phyloP scores from a whole-genome alignment of 2,329 filamentous ascomycete species.

The Stagonosporopsis chrysanthemi region DNA sequence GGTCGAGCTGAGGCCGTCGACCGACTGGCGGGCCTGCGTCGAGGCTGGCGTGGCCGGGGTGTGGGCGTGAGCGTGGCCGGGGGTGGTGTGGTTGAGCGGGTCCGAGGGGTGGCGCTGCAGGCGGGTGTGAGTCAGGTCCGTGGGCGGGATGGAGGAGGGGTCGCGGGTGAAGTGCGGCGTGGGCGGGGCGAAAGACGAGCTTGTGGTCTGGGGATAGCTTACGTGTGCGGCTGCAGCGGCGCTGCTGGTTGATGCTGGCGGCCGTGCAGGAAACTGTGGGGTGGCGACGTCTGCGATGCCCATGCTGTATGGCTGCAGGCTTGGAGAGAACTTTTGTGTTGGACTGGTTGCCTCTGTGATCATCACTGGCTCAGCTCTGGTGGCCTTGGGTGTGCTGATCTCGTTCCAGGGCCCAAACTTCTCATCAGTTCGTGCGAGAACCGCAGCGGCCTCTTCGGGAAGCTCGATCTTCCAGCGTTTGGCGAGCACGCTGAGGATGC shows the following conservation, averaged over 20 bases:
- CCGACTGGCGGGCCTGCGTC: slow-evolving; percentile 34
- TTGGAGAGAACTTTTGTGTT: slow-evolving; percentile 32
- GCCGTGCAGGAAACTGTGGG: slow-evolving; percentile 18
- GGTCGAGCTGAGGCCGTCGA: slow-evolving; percentile 36
- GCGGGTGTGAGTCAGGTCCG: slow-evolving; percentile 41
- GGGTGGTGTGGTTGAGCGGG: slow-evolving; percentile 29
- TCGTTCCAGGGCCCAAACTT: slow-evolving; percentile 73
- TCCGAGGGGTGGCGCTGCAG: slow-evolving; percentile 36
- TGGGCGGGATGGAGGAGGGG: slow-evolving; percentile 42
- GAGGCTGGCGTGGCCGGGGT: slow-evolving; percentile 31
- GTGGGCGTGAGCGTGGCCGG: slow-evolving; percentile 15
- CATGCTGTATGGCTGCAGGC: slow-evolving; percentile 43
- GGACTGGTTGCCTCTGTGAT: slow-evolving; percentile 24
- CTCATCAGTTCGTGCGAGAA: slow-evolving; percentile 79
- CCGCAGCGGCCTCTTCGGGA: slow-evolving; percentile 79
- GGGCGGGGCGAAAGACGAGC: slow-evolving; percentile 25
- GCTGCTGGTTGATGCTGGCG: slow-evolving; percentile 21
- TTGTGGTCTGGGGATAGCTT: slow-evolving; percentile 7
- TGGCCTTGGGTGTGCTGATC: slow-evolving; percentile 37
- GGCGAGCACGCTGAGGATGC: slow-evolving; percentile 83
- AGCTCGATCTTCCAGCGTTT: slow-evolving; percentile 90
- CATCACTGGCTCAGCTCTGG: slow-evolving; percentile 27
- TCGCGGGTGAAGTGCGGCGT: slow-evolving; percentile 37
- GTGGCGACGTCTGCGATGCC: slow-evolving; percentile 34
- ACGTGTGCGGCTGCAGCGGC: slow-evolving; percentile 18